A percentile compares a stretch with the other conserved stretches of the same genome.
Evolutionary conservation across 2,329 filamentous ascomycete species (phyloP).

Genomic region (Setomelanomma holmii): DNA sequence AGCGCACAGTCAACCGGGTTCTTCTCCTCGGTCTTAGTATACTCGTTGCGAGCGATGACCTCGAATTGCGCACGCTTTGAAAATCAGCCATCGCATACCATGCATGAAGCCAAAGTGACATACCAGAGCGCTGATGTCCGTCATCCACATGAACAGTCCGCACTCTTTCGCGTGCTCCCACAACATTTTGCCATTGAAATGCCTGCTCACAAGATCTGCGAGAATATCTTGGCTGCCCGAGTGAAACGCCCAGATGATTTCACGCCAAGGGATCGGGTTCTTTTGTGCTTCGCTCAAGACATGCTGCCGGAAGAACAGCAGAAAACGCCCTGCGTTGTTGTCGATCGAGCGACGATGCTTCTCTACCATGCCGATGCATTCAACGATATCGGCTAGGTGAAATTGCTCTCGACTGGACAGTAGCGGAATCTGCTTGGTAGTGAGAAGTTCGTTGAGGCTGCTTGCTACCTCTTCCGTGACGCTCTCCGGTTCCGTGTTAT

Average conservation of each 20-base stretch:
- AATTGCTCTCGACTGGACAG: slow-evolving; percentile 88
- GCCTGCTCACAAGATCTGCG: slow-evolving; percentile 78
- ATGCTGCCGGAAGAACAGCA: slow-evolving; percentile 86
- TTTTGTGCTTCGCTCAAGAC: slow-evolving; percentile 70
- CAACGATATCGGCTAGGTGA: slow-evolving; percentile 80
- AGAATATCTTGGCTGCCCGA: slow-evolving; percentile 89
- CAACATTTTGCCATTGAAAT: slow-evolving; percentile 78
- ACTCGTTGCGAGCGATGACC: slow-evolving; percentile 89
- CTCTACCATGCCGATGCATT: slow-evolving; percentile 84
- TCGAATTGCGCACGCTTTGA: slow-evolving; percentile 79
- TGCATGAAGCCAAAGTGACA: slow-evolving; percentile 41
- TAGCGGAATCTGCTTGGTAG: slow-evolving; percentile 75
- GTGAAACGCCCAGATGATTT: slow-evolving; percentile 86
- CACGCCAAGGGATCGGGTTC: slow-evolving; percentile 71
- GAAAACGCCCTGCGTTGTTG: slow-evolving; percentile 84
- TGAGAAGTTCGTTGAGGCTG: slow-evolving; percentile 78
- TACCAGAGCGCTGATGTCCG: slow-evolving; percentile 78
- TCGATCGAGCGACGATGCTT: slow-evolving; percentile 89
- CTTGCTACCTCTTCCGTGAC: slow-evolving; percentile 76
- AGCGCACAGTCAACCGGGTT: slow-evolving; percentile 91
- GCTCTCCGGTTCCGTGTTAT: slow-evolving; percentile 65
- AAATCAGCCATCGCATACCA: background rate
- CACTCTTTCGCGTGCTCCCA: slow-evolving; percentile 88
- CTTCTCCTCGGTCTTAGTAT: slow-evolving; percentile 84
- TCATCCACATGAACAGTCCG: slow-evolving; percentile 95